These are phyloP conservation scores for Aspergillus pseudoviridinutans DNA, from an alignment of 2,329 filamentous ascomycete species.

Conservation along the genomic window DNA sequence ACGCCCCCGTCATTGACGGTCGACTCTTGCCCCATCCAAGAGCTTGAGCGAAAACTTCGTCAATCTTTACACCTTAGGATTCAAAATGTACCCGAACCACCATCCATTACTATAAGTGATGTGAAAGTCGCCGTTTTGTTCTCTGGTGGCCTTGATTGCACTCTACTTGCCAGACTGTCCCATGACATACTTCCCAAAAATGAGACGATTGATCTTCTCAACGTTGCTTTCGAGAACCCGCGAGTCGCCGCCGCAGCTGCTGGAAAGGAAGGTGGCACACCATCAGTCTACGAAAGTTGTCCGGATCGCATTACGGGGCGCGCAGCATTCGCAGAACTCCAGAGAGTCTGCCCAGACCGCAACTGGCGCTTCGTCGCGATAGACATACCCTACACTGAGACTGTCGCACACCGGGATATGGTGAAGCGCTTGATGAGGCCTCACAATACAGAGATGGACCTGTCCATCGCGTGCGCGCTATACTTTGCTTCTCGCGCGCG, in stretches of 20 bases:
- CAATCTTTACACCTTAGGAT: constrained; percentile 64
- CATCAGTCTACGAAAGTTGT: constrained; percentile 69
- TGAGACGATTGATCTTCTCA: constrained; percentile 80
- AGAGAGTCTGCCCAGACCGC: constrained; percentile 63
- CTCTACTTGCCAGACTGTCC: constrained; percentile 73
- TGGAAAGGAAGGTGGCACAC: constrained; percentile 28
- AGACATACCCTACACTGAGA: constrained; percentile 77
- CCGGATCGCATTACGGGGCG: constrained; percentile 87
- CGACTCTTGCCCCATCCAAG: constrained; percentile 50
- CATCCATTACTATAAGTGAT: constrained; percentile 24
- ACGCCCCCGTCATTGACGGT: constrained; percentile 26
- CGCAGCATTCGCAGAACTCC: constrained; percentile 72
- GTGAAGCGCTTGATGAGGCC: constrained; percentile 80
- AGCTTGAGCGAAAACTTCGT: constrained; percentile 53
- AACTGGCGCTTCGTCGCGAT: constrained; percentile 77
- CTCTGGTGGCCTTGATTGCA: constrained; percentile 92
- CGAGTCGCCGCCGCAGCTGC: constrained; percentile 58
- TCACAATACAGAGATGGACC: constrained; percentile 97
- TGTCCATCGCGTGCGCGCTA: constrained; percentile 89
- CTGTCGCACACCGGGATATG: constrained; percentile 61
- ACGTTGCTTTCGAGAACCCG: constrained; percentile 96
- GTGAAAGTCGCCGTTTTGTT: constrained; percentile 72
- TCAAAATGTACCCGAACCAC: constrained; percentile 60
- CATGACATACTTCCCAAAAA: constrained; percentile 68
- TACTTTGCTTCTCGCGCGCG: constrained; percentile 85